Conservation (phyloP, 2,329 filamentous ascomycete species). For the Xylariaceae sp. region DNA sequence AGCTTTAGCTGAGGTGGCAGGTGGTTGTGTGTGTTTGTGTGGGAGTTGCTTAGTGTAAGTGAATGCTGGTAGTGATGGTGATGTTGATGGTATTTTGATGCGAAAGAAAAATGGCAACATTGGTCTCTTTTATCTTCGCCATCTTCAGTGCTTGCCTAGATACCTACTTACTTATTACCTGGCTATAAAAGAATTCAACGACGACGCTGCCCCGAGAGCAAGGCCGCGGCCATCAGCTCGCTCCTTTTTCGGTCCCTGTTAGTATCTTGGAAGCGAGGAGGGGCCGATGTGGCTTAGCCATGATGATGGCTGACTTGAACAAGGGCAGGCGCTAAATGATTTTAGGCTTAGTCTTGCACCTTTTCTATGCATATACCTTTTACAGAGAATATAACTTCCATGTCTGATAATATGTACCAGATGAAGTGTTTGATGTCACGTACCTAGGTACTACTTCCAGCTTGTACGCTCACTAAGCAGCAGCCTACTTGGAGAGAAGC, state of each 20-base stretch:
- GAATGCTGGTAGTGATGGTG: background rate
- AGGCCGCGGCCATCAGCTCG: slow-evolving; percentile 1
- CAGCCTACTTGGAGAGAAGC: too few relatives aligned
- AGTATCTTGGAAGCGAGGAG: background rate
- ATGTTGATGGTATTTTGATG: background rate
- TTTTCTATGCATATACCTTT: too few relatives aligned
- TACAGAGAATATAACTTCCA: too few relatives aligned
- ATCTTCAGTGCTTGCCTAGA: background rate
- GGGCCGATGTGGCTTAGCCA: slow-evolving; percentile 6
- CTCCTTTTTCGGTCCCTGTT: slow-evolving; percentile 20
- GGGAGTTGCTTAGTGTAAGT: too few relatives aligned
- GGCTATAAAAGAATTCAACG: background rate
- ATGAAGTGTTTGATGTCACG: too few relatives aligned
- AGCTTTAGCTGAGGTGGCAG: background rate
- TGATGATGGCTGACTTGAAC: background rate
- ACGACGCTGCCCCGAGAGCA: background rate
- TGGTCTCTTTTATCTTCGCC: background rate
- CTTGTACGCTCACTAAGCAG: too few relatives aligned
- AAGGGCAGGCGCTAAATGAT: too few relatives aligned
- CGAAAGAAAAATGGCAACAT: background rate
- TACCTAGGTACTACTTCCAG: too few relatives aligned
- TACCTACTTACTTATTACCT: too few relatives aligned
- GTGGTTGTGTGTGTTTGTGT: too few relatives aligned
- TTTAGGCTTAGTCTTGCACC: too few relatives aligned
- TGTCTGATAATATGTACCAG: too few relatives aligned